Base-by-base conservation (phyloP, 805 yeast genomes). In the Diddensiella santjacobensis region DNA sequence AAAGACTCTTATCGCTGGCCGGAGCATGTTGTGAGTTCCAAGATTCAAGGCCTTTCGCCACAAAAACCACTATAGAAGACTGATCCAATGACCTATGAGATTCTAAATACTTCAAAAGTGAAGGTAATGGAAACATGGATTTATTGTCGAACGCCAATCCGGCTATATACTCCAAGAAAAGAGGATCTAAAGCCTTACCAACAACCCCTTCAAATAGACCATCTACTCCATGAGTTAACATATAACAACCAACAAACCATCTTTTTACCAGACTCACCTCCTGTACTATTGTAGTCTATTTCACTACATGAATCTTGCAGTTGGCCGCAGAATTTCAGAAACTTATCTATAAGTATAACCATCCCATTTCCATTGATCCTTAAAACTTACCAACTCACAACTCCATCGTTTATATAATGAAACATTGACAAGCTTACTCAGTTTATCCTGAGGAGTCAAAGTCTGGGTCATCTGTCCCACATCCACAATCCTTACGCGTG, bases 111-210 rank as follows among this genome's bases (percentile, higher is more conserved):
- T 26, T 17, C 23, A 60, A 26, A 39, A 61, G 39, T 1, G 40
- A 40, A 13, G 55, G 54, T 44, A 60, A 37, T 3, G 58, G 55
- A n/a, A 62, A 45, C 3, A 50, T 24, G 11, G 61, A 48, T 24
- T 53, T 54, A 4, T 52, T 45, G 31, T 62, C 66, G 5, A 40
- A 38, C 15, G 57, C 48, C 33, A 64, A 53, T n/a, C 35, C 23
- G 13, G 51, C 36, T 3, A 64, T 22, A 49, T 63, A 64, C 51
- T 64, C 68, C 33, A 54, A 50, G 20, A 61, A 54, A 48, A 60
- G 52, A 30, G 64, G 60, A 40, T 52, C 49, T 23, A 53, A 11
- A 39, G 50, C 22, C 1, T 39, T 19, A 18, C 19, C 24, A 22
- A 24, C 42, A 22, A 24, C 15, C 8, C 37, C 45, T 6, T 24